Evolutionary conservation across 176 grass and related monocot species (phyloP).

Genomic region (Triticum dicoccoides): DNA sequence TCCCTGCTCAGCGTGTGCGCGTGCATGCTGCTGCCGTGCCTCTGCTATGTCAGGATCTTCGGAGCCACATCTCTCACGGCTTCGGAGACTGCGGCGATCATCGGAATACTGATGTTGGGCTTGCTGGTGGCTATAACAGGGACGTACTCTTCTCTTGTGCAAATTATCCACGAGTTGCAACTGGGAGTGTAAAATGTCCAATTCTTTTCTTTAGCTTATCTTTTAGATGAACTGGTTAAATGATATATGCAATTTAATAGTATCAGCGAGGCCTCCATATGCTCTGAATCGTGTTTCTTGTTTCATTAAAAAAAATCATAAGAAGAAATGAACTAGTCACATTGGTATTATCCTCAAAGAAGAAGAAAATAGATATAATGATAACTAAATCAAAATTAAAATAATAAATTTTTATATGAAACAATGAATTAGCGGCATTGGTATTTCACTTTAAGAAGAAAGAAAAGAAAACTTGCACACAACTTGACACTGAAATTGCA

Average conservation of each 20-base stretch:
- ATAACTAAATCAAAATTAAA: no score
- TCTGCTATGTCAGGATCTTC: constrained; percentile 54
- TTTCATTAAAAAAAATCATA: no score
- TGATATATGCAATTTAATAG: not conserved
- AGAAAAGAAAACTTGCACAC: no score
- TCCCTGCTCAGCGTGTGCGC: constrained; percentile 43
- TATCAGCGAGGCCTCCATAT: not conserved
- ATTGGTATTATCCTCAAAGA: no score
- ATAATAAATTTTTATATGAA: no score
- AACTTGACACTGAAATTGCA: no score
- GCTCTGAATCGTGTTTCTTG: no score
- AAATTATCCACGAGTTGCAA: constrained; percentile 31
- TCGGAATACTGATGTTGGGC: constrained; percentile 32
- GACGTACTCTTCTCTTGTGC: constrained; percentile 43
- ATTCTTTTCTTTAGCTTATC: not conserved
- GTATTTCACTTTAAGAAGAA: no score
- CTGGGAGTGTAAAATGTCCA: not conserved
- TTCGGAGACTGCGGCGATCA: not conserved
- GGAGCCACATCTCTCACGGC: not conserved
- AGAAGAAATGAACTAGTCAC: no score
- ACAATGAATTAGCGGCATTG: no score
- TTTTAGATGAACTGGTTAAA: not conserved
- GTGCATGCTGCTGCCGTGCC: constrained; percentile 51
- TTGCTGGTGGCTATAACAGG: constrained; percentile 33
- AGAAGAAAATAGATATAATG: no score